phyloP scores from a whole-genome alignment of 345 rosid species.

The Kernera saxatilis region DNA sequence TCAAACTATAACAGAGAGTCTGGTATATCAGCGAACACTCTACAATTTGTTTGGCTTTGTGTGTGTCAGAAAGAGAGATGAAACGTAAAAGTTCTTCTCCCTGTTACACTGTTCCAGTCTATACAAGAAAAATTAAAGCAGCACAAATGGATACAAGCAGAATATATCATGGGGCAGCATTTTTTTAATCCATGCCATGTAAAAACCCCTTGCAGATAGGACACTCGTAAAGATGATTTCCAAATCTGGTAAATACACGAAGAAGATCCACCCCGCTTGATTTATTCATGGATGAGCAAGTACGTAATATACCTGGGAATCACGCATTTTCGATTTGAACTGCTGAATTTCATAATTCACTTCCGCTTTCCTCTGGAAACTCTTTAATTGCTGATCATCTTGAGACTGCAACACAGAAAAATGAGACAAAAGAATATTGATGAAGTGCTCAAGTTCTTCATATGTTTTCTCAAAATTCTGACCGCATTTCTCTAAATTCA shows the following conservation, averaged over 20 bases:
- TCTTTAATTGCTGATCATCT: constrained; percentile 70
- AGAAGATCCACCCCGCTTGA: neutral
- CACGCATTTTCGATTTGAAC: constrained; percentile 90
- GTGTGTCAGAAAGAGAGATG: neutral
- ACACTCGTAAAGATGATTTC: neutral
- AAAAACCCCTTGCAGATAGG: neutral
- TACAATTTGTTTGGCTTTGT: neutral
- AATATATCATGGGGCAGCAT: neutral
- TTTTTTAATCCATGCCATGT: neutral
- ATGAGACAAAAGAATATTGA: neutral
- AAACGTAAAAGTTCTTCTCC: neutral
- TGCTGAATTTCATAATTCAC: constrained; percentile 95
- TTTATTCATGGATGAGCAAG: constrained; percentile 4
- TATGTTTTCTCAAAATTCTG: neutral
- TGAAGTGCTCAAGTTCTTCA: neutral
- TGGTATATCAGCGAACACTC: neutral
- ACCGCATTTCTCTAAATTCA: neutral
- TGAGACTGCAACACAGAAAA: constrained; percentile 52
- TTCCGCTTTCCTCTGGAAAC: constrained; percentile 86
- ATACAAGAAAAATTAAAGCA: neutral
- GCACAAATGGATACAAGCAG: neutral
- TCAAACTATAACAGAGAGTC: neutral
- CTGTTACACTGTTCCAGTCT: neutral
- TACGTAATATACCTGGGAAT: constrained; percentile 72
- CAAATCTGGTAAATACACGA: neutral